Base-by-base conservation (phyloP, 495 filamentous ascomycete genomes). In the Polyplosphaeria fusca region DNA sequence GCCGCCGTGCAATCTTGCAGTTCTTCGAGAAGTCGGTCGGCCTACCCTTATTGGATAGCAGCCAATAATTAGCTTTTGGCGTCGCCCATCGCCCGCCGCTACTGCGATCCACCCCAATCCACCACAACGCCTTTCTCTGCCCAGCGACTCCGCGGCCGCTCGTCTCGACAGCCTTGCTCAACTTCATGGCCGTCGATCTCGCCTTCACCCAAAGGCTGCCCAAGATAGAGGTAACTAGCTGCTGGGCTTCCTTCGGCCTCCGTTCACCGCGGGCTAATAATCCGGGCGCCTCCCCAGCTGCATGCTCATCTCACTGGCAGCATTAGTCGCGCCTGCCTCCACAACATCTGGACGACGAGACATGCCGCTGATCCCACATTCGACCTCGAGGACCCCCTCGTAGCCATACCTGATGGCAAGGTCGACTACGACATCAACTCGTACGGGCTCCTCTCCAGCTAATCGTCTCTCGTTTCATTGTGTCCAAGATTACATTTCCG, bases 261-360 rank as follows among this genome's bases (percentile, higher is more conserved):
- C 18, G 16, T 44, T 47, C 27, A 46, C 55, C 46, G 52, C 30
- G 30, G 7, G 30, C 39, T 42, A 42, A 35, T n/a, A n/a, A 35
- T 14, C 30, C 9, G 39, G 9, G 20, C 5, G 19, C 39, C 25
- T 7, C 14, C 16, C n/a, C 64, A 92, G 85, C 78, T 95, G 16
- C 89, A 95, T 60, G 89, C 89, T 54, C 89, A 93, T 70, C 79
- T 95, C 27, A 86, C 81, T 39, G 88, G 89, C 41, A 89, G 86
- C 68, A 91, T 93, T 70, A 86, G 82, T 67, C 81, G 82, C 13
- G 69, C 84, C 72, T 85, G 80, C 49, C 80, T 93, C 0, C 86
- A 92, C 65, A 80, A 88, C 37, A 80, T 93, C 62, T 95, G 88
- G 86, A 46, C 70, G 35, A 65, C 68, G 42, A 86, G 84, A 68